These are phyloP conservation scores for Phialophora expanda DNA, from an alignment of 2,329 filamentous ascomycete genomes.

Conservation along the genomic window DNA sequence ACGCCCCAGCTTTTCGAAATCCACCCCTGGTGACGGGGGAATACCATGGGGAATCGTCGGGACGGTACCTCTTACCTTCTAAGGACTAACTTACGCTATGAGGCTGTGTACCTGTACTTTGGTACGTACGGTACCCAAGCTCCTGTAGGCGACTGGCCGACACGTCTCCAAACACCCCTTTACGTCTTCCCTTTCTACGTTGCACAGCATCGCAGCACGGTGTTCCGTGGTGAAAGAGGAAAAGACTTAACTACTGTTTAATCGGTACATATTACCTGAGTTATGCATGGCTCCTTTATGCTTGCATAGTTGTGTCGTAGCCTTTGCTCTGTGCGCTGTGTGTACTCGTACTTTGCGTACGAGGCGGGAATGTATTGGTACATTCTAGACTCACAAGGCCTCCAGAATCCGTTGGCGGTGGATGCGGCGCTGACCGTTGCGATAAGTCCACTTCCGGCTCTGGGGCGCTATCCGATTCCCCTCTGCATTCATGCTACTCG, in stretches of 20 bases:
- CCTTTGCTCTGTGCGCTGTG: too few species aligned
- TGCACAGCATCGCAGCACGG: neutral
- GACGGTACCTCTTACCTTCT: neutral
- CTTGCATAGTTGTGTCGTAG: too few species aligned
- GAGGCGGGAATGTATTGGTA: neutral
- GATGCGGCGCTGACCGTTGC: neutral
- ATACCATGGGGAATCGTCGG: neutral
- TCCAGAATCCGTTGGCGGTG: neutral
- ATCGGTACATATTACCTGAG: too few species aligned
- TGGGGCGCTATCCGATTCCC: neutral
- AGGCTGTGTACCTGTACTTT: neutral
- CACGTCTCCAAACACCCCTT: neutral
- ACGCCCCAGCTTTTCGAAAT: too few species aligned
- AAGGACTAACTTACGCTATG: neutral
- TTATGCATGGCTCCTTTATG: too few species aligned
- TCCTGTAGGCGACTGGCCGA: neutral
- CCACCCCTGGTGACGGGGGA: neutral
- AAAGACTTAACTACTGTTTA: neutral
- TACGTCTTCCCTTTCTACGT: too few species aligned
- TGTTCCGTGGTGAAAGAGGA: neutral
- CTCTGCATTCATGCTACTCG: too few species aligned
- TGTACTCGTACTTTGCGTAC: neutral
- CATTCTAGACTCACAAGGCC: neutral
- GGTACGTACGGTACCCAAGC: neutral
- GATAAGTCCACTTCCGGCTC: neutral